Percentiles rank a stretch among this genome's conserved stretches.
Evolutionary conservation across 169 alveolate genomes (phyloP).

Genomic region (Cryptosporidium tyzzeri): DNA sequence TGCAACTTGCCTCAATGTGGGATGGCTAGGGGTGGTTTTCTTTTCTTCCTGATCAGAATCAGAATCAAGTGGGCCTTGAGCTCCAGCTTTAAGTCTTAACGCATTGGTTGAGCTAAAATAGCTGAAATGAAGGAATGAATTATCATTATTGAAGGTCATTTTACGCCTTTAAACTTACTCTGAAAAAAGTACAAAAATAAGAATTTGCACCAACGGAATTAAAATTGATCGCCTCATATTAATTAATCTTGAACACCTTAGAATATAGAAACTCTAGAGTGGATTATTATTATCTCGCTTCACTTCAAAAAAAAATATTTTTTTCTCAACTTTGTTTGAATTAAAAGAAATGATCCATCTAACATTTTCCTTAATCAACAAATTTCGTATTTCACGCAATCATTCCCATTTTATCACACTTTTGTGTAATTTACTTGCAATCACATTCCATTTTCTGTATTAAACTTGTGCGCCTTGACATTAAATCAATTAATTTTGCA

Average conservation of each 20-base stretch:
- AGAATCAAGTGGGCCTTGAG: neutral
- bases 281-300: neutral
- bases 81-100: neutral
- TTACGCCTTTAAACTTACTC: neutral
- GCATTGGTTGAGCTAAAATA: neutral
- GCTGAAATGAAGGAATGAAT: neutral
- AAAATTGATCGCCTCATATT: neutral
- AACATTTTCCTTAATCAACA: neutral
- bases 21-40: neutral
- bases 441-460: neutral
- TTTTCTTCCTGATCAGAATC: neutral
- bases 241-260: neutral
- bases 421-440: constrained; percentile 7
- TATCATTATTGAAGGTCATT: neutral
- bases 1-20: neutral
- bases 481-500: constrained; percentile 6
- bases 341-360: neutral
- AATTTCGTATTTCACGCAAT: neutral
- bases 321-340: neutral
- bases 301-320: too few relatives aligned
- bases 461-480: constrained; percentile 4
- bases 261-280: neutral
- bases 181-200: neutral
- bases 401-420: neutral
- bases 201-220: neutral